A percentile compares a stretch with the other conserved stretches of the same genome.
Conservation (phyloP, 768 basidiomycete genomes). For the Dacryopinax spathularia region DNA sequence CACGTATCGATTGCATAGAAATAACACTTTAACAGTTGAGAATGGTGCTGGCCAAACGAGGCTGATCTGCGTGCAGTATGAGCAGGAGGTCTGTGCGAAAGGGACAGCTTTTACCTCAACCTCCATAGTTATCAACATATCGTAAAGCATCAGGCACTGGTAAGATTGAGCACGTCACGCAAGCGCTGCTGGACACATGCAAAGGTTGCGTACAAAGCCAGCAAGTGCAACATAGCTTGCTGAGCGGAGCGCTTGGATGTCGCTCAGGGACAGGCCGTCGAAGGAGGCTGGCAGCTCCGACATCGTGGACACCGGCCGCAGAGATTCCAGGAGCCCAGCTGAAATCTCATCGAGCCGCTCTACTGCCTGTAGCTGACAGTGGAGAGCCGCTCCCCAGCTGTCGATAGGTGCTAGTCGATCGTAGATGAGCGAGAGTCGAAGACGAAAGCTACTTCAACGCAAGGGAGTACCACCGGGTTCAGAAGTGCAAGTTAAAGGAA, state of each 20-base stretch:
- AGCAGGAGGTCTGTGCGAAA: background rate
- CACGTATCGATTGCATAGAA: background rate
- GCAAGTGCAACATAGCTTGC: background rate
- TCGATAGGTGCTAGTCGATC: too few relatives aligned
- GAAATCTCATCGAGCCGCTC: too few relatives aligned
- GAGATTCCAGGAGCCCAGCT: background rate
- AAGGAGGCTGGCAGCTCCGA: background rate
- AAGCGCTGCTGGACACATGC: too few relatives aligned
- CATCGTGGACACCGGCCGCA: background rate
- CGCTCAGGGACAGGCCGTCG: background rate
- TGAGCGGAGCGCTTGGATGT: background rate
- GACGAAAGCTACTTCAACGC: too few relatives aligned
- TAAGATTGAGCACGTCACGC: background rate
- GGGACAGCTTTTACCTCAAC: background rate
- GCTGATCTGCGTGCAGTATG: background rate
- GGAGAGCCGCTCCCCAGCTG: too few relatives aligned
- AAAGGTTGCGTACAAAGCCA: background rate
- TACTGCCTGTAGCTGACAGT: too few relatives aligned
- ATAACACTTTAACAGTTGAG: background rate
- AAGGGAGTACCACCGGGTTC: too few relatives aligned
- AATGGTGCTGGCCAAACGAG: background rate
- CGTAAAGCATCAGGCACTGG: slow-evolving; percentile 1
- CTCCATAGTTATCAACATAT: background rate
- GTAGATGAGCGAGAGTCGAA: too few relatives aligned
- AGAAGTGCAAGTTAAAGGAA: too few relatives aligned